Evolutionary conservation across 2,329 filamentous ascomycete species (phyloP), one percentile per base, ranked within the genome.

Genomic region (Apiospora kogelbergensis): DNA sequence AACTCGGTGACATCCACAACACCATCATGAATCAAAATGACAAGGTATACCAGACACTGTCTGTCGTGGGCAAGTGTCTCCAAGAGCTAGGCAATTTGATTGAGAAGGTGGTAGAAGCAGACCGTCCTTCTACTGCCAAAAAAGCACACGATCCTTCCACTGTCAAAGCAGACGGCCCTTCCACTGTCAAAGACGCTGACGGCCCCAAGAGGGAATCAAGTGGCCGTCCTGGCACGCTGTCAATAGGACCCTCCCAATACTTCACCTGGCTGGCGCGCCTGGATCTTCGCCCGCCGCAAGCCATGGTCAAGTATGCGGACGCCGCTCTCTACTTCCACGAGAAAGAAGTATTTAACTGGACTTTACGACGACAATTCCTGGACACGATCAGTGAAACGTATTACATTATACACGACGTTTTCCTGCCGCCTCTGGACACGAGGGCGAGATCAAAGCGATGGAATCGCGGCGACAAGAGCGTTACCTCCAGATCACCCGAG

Each of bases 381-480:
- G 37, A n/a, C 5, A 9, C 15, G 10, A 1, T 7, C 4, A 3
- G 11, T 15, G 40, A 42, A 13, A 33, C 1, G 6, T 57, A 57
- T 6, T 33, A 20, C 24, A 33, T 57, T 7, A 7, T 30, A 5
- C 13, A 5, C 24, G 9, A 53, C 5, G 30, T 7, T 15, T 2
- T 4, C 24, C 24, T 53, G 5, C 48, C 48, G 7, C 13, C 15
- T 4, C 15, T 53, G 1, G 2, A 3, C 15, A 30, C 17, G 24
- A 17, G 20, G 15, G 1, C 48, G 5, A 17, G 48, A 17, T 5
- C 15, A 1, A 15, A 53, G 15, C 24, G 48, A 2, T 13, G 24
- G 2, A 2, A 30, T 2, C 0, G 6, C 24, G 1, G 30, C 2
- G 17, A 9, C 2, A 24, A 20, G 13, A 4, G 11, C 40, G 13